Percentiles rank a stretch among this genome's conserved stretches.
Evolutionary conservation across 495 filamentous ascomycete genomes (phyloP).

Genomic region (Xylaria cubensis): DNA sequence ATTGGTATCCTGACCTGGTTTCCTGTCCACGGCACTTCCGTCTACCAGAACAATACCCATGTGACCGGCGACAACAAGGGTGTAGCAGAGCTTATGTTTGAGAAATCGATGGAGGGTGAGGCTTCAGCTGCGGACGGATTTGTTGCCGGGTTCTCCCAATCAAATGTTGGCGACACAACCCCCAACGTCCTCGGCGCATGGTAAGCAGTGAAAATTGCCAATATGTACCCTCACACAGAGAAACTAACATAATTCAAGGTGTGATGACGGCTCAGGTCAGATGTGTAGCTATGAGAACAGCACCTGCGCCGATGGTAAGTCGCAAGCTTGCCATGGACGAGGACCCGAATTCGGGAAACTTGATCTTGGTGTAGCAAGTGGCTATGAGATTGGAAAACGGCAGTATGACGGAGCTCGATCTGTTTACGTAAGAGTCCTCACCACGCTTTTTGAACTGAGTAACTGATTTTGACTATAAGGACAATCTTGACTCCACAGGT

Average conservation of each 20-base stretch:
- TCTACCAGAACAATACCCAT: slow-evolving; percentile 91
- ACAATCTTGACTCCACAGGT: slow-evolving; percentile 49
- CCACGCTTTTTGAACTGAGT: not conserved
- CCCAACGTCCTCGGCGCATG: slow-evolving; percentile 88
- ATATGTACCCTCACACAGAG: not conserved
- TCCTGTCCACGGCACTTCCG: slow-evolving; percentile 89
- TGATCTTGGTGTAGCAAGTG: slow-evolving; percentile 74
- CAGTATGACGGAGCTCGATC: slow-evolving; percentile 69
- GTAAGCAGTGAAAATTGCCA: slow-evolving; percentile 28
- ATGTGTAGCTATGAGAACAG: slow-evolving; percentile 72
- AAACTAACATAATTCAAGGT: slow-evolving; percentile 42
- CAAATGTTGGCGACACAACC: slow-evolving; percentile 91
- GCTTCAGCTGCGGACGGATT: slow-evolving; percentile 62
- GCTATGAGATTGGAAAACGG: slow-evolving; percentile 73
- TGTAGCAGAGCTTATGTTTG: slow-evolving; percentile 82
- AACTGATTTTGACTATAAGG: slow-evolving; percentile 37
- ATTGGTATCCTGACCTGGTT: slow-evolving; percentile 89
- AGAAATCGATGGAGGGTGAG: slow-evolving; percentile 66
- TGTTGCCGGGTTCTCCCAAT: slow-evolving; percentile 91
- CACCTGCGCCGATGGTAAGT: slow-evolving; percentile 76
- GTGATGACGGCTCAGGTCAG: slow-evolving; percentile 74
- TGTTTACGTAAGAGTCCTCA: slow-evolving; percentile 58
- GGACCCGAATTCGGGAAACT: slow-evolving; percentile 75
- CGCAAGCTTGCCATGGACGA: slow-evolving; percentile 79
- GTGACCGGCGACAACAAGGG: slow-evolving; percentile 98